Percentiles rank a stretch among this genome's conserved stretches.
These are phyloP conservation scores for Fusarium xyrophilum DNA, from an alignment of 2,329 filamentous ascomycete genomes.

Conservation along the genomic window DNA sequence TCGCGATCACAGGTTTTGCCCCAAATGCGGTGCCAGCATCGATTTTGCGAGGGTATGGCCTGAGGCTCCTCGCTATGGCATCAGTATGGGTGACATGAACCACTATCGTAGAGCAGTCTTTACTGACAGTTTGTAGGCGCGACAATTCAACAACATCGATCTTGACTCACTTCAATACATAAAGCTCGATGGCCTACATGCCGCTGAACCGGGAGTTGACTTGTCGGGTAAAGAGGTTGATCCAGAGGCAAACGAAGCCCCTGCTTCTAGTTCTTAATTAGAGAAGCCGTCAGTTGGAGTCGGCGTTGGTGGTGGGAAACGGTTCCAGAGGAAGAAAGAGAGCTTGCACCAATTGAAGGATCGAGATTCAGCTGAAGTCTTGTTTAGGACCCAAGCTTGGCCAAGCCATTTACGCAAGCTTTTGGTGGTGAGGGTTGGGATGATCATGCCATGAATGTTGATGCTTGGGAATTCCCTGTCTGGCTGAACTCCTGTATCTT, in stretches of 20 bases:
- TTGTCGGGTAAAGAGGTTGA: conserved; percentile 45
- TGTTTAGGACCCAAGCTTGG: not conserved
- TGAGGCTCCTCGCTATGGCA: conserved; percentile 46
- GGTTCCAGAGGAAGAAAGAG: not conserved
- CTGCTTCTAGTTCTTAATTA: conserved; percentile 3
- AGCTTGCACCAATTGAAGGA: conserved; percentile 14
- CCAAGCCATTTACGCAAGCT: conserved; percentile 41
- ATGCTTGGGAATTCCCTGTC: conserved; percentile 20
- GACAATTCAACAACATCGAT: conserved; percentile 52
- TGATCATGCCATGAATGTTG: conserved; percentile 11
- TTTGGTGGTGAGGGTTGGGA: conserved; percentile 6
- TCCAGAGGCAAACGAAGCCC: conserved; percentile 7
- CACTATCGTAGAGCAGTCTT: not conserved
- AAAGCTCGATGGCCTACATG: conserved; percentile 48
- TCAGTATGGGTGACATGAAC: conserved; percentile 49
- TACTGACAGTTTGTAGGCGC: conserved; percentile 44
- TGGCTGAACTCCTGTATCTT: conserved; percentile 5
- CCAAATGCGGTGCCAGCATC: conserved; percentile 55
- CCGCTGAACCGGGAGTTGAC: conserved; percentile 46
- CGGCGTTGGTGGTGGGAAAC: not conserved
- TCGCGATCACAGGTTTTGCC: conserved; percentile 58
- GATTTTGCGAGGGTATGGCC: conserved; percentile 49
- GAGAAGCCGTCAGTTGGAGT: not conserved
- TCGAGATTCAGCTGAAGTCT: conserved; percentile 26
- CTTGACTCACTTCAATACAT: conserved; percentile 48